Base-by-base conservation (phyloP, 805 yeast species). In the Brettanomyces bruxellensis region DNA sequence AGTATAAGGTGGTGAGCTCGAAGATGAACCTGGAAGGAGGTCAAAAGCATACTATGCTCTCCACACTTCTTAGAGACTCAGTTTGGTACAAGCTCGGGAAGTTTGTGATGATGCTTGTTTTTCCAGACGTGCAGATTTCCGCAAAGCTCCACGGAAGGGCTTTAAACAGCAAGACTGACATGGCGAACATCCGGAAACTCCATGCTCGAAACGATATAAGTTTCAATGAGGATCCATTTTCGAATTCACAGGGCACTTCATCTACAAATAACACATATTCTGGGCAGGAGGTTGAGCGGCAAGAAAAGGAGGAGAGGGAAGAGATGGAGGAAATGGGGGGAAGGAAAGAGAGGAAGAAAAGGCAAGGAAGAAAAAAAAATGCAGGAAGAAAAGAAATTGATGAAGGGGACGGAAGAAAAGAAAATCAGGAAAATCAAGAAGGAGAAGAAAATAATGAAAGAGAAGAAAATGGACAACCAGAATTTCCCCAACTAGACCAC, bases 1-100 rank as follows among this genome's bases (percentile, higher is more conserved):
- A 86, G 55, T 77, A 81, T 58, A 72, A 73, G 37, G 63, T 66
- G 8, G 74, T 81, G 42, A 77, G 80, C 43, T 76, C 77, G 8
- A 57, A 54, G 18, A 52, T 58, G 60, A 55, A 58, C 38, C 48
- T 49, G 14, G 50, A 54, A 24, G 54, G 50, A 14, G 24, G 38
- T 3, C 23, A 18, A n/a, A 18, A n/a, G 38, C 23, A 18, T 1
- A 8, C 23, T 6, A 30, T 41, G 38, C 14, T 35, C n/a, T 41
- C 44, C 25, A 28, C 23, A n/a, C 11, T 51, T 9, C 52, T 51
- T 48, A 59, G 62, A 41, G 66, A 55, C 54, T 59, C 59, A 44
- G 44, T 56, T 45, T 60, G 58, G 71, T 65, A 52, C 57, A 65
- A 51, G 53, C 25, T 49, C 43, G 60, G 55, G 40, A 61, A 54